Conservation (phyloP, 1,284 basidiomycete species). For the Schizophyllum amplum region DNA sequence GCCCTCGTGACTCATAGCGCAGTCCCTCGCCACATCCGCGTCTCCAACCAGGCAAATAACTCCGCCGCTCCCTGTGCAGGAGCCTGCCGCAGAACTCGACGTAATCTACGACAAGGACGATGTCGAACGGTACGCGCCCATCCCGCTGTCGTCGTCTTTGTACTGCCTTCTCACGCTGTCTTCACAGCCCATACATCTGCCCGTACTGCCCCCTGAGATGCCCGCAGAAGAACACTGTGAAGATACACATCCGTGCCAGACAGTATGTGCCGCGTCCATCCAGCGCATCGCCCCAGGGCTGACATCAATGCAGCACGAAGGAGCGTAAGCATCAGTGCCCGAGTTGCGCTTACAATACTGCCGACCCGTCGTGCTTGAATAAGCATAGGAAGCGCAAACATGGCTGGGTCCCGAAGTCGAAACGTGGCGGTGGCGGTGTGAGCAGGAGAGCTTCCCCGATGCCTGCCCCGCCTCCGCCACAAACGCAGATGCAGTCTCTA, state of each 20-base stretch:
- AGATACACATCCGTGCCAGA: background rate
- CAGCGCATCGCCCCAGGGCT: background rate
- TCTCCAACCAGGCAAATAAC: too few relatives aligned
- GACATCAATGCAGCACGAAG: background rate
- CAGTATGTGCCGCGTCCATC: background rate
- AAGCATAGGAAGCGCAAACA: background rate
- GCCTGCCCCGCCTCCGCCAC: background rate
- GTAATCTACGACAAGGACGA: background rate
- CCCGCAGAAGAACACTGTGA: background rate
- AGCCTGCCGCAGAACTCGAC: background rate
- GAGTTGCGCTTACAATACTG: background rate
- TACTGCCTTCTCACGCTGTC: too few relatives aligned
- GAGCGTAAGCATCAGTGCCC: background rate
- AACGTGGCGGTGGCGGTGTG: background rate
- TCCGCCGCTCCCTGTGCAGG: too few relatives aligned
- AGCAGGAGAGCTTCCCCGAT: background rate
- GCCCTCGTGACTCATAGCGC: background rate
- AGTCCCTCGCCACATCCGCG: too few relatives aligned
- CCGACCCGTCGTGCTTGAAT: background rate
- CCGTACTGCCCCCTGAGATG: background rate
- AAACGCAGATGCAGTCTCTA: too few relatives aligned
- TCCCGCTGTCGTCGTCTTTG: too few relatives aligned
- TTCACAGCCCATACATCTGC: background rate
- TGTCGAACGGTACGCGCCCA: background rate
- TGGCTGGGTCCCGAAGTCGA: background rate